phyloP scores from a whole-genome alignment of 2,329 filamentous ascomycete genomes.

The Achaetomium macrosporum region DNA sequence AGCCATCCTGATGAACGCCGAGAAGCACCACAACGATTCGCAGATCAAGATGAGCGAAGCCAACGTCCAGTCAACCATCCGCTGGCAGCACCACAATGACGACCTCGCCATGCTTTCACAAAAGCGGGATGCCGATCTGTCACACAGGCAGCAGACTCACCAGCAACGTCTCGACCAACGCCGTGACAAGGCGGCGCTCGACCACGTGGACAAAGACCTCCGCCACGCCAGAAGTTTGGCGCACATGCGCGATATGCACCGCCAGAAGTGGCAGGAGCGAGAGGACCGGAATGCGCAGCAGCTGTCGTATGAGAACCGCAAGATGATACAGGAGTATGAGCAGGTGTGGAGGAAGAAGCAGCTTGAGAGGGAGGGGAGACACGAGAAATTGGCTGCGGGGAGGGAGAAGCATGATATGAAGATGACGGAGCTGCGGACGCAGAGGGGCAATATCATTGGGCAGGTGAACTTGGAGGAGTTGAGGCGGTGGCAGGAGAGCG shows the following conservation, averaged over 20 bases:
- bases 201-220: not conserved
- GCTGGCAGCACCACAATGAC: constrained; percentile 20
- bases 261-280: constrained; percentile 5
- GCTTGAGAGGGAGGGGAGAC: constrained; percentile 11
- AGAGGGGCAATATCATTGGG: constrained; percentile 23
- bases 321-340: constrained; percentile 10
- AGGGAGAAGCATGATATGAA: constrained; percentile 16
- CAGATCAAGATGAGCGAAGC: constrained; percentile 16
- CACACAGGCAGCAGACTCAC: constrained; percentile 10
- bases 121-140: constrained; percentile 9
- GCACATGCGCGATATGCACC: constrained; percentile 13
- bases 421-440: constrained; percentile 21
- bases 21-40: constrained; percentile 15
- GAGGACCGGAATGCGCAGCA: constrained; percentile 12
- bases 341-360: not conserved
- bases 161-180: constrained; percentile 9
- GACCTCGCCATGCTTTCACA: constrained; percentile 15
- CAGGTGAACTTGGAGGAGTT: constrained; percentile 23
- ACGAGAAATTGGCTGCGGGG: not conserved
- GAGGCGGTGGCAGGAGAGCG: constrained; percentile 20
- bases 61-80: constrained; percentile 11
- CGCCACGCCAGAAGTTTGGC: constrained; percentile 14
- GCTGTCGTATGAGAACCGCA: constrained; percentile 11
- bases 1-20: constrained; percentile 10
- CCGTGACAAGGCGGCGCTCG: constrained; percentile 1